phyloP scores from a whole-genome alignment of 139 green algal genomes.

The Chloropicon primus region DNA sequence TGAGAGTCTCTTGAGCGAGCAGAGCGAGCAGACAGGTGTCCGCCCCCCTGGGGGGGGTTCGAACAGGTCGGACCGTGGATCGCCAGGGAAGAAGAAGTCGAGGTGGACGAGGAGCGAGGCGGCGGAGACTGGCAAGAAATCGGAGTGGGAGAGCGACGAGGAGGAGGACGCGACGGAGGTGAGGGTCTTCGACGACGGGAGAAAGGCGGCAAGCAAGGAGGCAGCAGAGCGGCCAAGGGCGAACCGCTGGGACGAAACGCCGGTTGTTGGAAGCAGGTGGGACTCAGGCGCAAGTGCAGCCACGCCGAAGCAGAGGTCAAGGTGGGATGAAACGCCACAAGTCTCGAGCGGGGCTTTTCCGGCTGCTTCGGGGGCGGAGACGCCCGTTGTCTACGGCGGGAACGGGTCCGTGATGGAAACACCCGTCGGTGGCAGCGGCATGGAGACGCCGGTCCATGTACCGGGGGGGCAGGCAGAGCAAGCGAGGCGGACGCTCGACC shows the following conservation, averaged over 20 bases:
- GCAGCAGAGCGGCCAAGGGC: neutral
- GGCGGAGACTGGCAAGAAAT: too few relatives aligned
- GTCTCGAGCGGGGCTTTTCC: neutral
- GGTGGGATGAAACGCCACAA: neutral
- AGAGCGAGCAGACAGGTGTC: too few relatives aligned
- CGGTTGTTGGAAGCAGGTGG: constrained; percentile 6
- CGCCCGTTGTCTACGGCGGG: constrained; percentile 26
- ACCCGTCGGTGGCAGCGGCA: constrained; percentile 34
- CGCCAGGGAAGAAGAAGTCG: constrained; percentile 1
- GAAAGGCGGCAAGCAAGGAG: neutral
- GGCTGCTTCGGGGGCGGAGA: constrained; percentile 35
- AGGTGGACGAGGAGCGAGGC: neutral
- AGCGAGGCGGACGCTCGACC: too few relatives aligned
- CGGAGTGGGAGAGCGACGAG: constrained; percentile 11
- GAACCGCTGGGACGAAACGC: constrained; percentile 32
- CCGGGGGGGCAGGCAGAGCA: too few relatives aligned
- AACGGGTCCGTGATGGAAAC: neutral
- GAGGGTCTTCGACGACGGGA: neutral
- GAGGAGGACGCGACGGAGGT: constrained; percentile 32
- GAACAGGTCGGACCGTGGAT: too few relatives aligned
- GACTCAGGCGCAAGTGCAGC: constrained; percentile 11
- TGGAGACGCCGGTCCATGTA: constrained; percentile 53
- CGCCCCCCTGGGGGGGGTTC: too few relatives aligned
- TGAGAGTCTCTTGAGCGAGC: too few relatives aligned
- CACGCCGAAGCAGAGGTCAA: constrained; percentile 18